phyloP scores from a whole-genome alignment of 192 early-diverging fungal genomes.

The Oehlia diaphana region DNA sequence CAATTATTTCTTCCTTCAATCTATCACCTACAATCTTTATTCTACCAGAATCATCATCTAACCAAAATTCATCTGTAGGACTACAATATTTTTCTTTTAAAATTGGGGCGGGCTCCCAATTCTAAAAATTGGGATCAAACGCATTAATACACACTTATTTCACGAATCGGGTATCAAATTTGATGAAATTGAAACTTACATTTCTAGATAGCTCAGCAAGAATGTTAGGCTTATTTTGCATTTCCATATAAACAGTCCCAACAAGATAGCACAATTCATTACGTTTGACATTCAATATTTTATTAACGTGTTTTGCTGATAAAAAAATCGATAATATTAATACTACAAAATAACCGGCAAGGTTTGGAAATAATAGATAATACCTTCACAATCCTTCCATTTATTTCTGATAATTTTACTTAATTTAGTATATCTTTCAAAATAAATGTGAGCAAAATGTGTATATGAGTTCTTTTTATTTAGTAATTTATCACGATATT shows the following conservation, averaged over 20 bases:
- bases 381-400: constrained; percentile 45
- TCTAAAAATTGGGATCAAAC: constrained; percentile 38
- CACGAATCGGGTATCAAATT: background rate
- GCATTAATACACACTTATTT: background rate
- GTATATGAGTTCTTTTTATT: constrained; percentile 66
- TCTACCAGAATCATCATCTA: constrained; percentile 95
- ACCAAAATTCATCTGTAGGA: constrained; percentile 57
- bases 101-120: constrained; percentile 64
- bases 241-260: constrained; percentile 89
- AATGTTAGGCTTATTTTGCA: constrained; percentile 87
- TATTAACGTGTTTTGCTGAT: constrained; percentile 49
- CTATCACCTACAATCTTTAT: constrained; percentile 68
- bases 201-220: constrained; percentile 84
- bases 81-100: constrained; percentile 67
- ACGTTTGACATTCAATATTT: constrained; percentile 72
- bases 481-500: constrained; percentile 38
- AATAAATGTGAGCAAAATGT: constrained; percentile 90
- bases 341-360: too few species aligned
- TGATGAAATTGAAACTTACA: constrained; percentile 42
- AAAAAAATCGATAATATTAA: background rate
- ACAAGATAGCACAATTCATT: constrained; percentile 69
- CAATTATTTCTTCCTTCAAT: constrained; percentile 55
- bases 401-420: constrained; percentile 52
- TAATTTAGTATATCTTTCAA: constrained; percentile 66
- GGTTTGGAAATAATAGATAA: background rate